These are phyloP conservation scores for Blastobotrys mokoenaii DNA, from an alignment of 805 yeast species.

Conservation along the genomic window DNA sequence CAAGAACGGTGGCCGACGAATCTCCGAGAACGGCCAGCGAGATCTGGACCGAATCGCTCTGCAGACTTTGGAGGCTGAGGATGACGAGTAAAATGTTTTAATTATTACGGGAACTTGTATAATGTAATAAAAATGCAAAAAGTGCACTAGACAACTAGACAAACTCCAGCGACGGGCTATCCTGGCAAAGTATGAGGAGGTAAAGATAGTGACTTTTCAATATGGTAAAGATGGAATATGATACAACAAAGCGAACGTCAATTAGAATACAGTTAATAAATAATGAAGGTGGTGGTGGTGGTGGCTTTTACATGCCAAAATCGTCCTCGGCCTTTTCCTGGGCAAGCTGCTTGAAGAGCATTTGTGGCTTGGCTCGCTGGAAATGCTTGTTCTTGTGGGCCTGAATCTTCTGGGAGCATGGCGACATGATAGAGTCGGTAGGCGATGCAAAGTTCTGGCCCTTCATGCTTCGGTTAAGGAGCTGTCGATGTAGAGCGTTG, in stretches of 20 bases:
- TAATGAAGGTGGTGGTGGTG: not conserved
- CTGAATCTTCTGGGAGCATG: slow-evolving; percentile 48
- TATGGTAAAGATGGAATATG: too few relatives aligned
- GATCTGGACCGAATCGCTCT: slow-evolving; percentile 99
- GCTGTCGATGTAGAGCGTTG: not conserved
- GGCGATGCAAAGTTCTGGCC: slow-evolving; percentile 39
- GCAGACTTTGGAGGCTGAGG: slow-evolving; percentile 92
- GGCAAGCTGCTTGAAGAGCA: not conserved
- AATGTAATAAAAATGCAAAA: slow-evolving; percentile 3
- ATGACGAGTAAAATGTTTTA: slow-evolving; percentile 32
- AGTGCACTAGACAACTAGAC: not conserved
- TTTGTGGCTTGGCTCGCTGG: slow-evolving; percentile 19
- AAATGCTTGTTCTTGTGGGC: slow-evolving; percentile 39
- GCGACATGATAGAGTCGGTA: slow-evolving; percentile 50
- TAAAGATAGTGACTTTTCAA: too few relatives aligned
- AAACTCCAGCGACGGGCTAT: not conserved
- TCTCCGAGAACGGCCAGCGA: slow-evolving; percentile 99
- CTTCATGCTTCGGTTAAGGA: not conserved
- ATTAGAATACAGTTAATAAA: slow-evolving; percentile 1
- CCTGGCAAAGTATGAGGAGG: too few relatives aligned
- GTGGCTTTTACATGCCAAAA: not conserved
- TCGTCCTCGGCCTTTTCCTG: not conserved
- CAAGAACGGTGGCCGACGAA: slow-evolving; percentile 98
- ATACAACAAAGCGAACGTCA: too few relatives aligned
- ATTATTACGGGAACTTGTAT: not conserved